A percentile compares a stretch with the other conserved stretches of the same genome.
phyloP scores from a whole-genome alignment of 257 asterid genomes.

The Primulina huaijiensis region DNA sequence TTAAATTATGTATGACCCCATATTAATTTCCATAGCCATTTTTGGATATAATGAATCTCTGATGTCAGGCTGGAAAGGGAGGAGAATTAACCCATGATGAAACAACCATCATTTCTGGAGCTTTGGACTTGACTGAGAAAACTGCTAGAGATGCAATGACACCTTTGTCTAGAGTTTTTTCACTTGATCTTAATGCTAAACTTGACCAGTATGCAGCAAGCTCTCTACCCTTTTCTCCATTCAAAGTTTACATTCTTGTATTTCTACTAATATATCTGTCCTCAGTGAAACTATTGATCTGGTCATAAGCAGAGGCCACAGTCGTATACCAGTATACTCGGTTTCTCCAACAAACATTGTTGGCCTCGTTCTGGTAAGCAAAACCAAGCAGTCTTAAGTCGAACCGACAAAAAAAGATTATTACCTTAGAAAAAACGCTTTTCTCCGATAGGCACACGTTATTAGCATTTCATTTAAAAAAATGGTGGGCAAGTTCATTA shows the following conservation, averaged over 20 bases:
- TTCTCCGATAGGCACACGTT: too few relatives aligned
- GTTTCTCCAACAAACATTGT: constrained; percentile 41
- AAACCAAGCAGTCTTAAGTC: neutral
- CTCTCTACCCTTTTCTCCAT: constrained; percentile 8
- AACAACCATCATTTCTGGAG: constrained; percentile 73
- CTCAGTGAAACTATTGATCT: constrained; percentile 48
- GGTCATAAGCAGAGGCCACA: constrained; percentile 49
- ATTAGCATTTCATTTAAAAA: too few relatives aligned
- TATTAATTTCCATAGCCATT: neutral
- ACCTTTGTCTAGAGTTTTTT: constrained; percentile 50
- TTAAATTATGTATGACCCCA: neutral
- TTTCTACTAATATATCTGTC: constrained; percentile 19
- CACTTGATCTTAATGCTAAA: constrained; percentile 58
- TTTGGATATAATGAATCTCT: constrained; percentile 14
- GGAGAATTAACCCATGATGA: constrained; percentile 68
- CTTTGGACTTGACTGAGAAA: constrained; percentile 65
- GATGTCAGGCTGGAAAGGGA: constrained; percentile 72
- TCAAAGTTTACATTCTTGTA: constrained; percentile 5
- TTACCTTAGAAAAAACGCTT: too few relatives aligned
- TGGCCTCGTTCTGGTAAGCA: constrained; percentile 48
- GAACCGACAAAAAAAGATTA: neutral
- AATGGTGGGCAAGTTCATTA: too few relatives aligned
- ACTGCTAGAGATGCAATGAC: constrained; percentile 82
- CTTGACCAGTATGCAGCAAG: constrained; percentile 49
- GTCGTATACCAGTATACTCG: constrained; percentile 46